phyloP scores from a whole-genome alignment of 2,329 filamentous ascomycete genomes.

The Fusarium sp. region DNA sequence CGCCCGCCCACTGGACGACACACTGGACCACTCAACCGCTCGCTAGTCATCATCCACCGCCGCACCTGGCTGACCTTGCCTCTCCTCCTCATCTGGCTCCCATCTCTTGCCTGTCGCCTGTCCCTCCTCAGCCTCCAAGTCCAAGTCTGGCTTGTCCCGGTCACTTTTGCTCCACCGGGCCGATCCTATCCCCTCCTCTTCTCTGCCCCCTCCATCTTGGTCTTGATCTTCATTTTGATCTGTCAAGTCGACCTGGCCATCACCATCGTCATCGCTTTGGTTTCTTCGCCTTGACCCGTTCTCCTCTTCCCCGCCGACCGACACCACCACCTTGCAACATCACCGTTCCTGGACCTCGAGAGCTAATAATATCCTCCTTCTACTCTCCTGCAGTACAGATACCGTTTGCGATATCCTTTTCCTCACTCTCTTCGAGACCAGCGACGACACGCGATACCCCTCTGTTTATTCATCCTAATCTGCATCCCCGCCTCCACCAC shows the following conservation, averaged over 20 bases:
- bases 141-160: slow-evolving; percentile 33
- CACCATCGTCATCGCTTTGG: slow-evolving; percentile 41
- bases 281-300: slow-evolving; percentile 22
- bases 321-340: slow-evolving; percentile 23
- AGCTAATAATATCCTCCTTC: slow-evolving; percentile 41
- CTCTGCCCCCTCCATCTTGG: slow-evolving; percentile 37
- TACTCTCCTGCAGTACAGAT: slow-evolving; percentile 30
- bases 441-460: slow-evolving; percentile 39
- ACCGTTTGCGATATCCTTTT: slow-evolving; percentile 37
- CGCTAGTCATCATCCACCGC: slow-evolving; percentile 21
- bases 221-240: slow-evolving; percentile 41
- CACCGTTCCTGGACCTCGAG: slow-evolving; percentile 29
- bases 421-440: slow-evolving; percentile 22
- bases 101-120: slow-evolving; percentile 12
- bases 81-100: slow-evolving; percentile 27
- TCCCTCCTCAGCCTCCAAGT: slow-evolving; percentile 30
- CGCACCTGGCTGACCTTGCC: slow-evolving; percentile 42
- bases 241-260: slow-evolving; percentile 37
- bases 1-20: slow-evolving; percentile 32
- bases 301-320: slow-evolving; percentile 17
- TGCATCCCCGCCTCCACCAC: slow-evolving; percentile 6
- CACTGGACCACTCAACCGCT: slow-evolving; percentile 19
- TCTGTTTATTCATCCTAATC: slow-evolving; percentile 31
- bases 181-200: slow-evolving; percentile 40
- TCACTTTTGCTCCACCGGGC: slow-evolving; percentile 35